Evolutionary conservation across 2,329 filamentous ascomycete species (phyloP), one percentile per base, ranked within the genome.

Genomic region (Colletotrichum theobromicola): DNA sequence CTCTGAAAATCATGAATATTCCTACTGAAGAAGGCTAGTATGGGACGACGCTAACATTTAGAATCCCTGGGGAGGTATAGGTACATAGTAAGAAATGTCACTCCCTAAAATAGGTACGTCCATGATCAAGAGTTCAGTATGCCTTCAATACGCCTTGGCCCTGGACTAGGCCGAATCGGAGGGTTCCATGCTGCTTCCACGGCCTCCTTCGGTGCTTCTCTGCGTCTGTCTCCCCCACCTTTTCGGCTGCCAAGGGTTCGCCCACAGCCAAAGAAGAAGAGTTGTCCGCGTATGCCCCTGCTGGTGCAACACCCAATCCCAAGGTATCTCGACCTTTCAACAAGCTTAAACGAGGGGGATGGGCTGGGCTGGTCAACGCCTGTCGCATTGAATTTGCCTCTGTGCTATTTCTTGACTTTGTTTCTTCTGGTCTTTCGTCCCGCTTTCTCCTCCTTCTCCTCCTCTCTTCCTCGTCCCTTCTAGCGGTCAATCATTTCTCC

Each of bases 211-310:
- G 28, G 24, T 50, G 62, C 62, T 26, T 46, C 63, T 24, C 42
- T 46, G 42, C 42, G 42, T 46, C 42, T 21, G 42, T 18, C 26
- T 55, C 15, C 35, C 35, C 37, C 57, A 30, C 57, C 26, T 35
- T 62, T 5, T 63, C 37, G 57, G 57, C 57, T 35, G 66, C 65
- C 72, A 67, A 37, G 37, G 67, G 62, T 71, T 71, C 46, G 62
- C 21, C 57, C 15, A n/a, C 42, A 46, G 42, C 18, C 13, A 4
- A 13, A 21, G 42, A 21, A 46, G 42, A 67, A 18, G 61, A n/a
- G n/a, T n/a, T 63, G 68, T 72, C 72, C 67, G 72, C 68, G 68
- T 67, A 32, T 63, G 68, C 63, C 62, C 42, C 72, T 72, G 68
- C 53, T 37, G 26, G 53, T 16, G 9, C 58, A 46, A 21, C 28